Conservation (phyloP, 2,329 filamentous ascomycete species). For the Alternaria gaisen region DNA sequence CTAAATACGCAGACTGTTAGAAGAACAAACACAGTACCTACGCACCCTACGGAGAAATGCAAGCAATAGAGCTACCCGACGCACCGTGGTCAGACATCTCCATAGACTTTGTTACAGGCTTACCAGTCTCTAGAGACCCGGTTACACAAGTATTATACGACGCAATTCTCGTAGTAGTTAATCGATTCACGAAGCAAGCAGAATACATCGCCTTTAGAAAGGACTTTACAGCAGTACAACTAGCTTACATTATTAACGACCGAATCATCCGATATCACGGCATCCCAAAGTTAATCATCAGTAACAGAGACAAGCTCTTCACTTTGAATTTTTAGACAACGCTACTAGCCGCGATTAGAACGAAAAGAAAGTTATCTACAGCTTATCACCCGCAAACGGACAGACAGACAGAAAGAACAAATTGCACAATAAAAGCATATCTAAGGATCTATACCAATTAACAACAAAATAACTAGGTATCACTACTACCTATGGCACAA, state of each 20-base stretch:
- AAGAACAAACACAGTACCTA: conserved; percentile 15
- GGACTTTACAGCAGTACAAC: background rate
- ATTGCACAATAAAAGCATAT: accelerated
- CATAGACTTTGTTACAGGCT: conserved; percentile 14
- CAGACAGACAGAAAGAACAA: background rate
- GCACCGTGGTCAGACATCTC: conserved; percentile 14
- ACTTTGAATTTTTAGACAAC: background rate
- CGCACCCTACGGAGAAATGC: conserved; percentile 11
- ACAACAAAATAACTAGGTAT: too few relatives aligned
- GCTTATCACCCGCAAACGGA: conserved; percentile 16
- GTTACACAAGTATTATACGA: background rate
- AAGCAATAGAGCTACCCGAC: conserved; percentile 9
- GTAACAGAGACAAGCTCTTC: conserved; percentile 11
- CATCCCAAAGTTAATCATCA: conserved; percentile 3
- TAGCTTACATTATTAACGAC: background rate
- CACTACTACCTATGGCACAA: too few relatives aligned
- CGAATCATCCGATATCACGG: background rate
- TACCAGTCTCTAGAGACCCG: conserved; percentile 1
- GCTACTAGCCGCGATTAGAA: background rate
- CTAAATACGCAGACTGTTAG: conserved; percentile 8
- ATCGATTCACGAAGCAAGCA: background rate
- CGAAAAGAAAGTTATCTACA: background rate
- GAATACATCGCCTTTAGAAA: background rate
- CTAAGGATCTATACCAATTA: too few relatives aligned
- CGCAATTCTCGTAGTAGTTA: conserved; percentile 7